These are phyloP conservation scores for Salvia hispanica DNA, from an alignment of 257 asterid genomes.

Conservation along the genomic window DNA sequence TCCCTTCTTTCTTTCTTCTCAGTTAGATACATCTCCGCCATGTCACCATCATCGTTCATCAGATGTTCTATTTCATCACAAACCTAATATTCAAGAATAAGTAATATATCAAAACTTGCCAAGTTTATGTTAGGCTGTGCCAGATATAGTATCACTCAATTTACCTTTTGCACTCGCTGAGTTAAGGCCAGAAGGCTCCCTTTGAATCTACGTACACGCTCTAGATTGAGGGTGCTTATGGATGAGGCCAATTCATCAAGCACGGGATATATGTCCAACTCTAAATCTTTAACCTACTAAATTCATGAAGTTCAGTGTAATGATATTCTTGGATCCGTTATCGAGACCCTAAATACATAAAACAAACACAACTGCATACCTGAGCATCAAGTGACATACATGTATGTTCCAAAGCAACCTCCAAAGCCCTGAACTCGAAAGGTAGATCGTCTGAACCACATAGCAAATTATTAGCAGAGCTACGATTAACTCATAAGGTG, in stretches of 20 bases:
- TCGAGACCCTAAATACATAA: not conserved
- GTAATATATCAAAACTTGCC: slow-evolving; percentile 15
- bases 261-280: slow-evolving; percentile 85
- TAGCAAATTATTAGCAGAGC: slow-evolving; percentile 32
- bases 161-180: slow-evolving; percentile 95
- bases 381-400: slow-evolving; percentile 92
- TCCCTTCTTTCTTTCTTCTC: slow-evolving; percentile 90
- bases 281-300: slow-evolving; percentile 85
- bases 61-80: slow-evolving; percentile 96
- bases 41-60: slow-evolving; percentile 98
- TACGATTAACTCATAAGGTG: not conserved
- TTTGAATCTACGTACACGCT: slow-evolving; percentile 95
- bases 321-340: not conserved
- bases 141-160: slow-evolving; percentile 1
- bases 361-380: slow-evolving; percentile 52
- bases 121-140: slow-evolving; percentile 20
- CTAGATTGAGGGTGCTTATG: slow-evolving; percentile 88
- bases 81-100: slow-evolving; percentile 53
- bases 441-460: slow-evolving; percentile 87
- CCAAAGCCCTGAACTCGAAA: slow-evolving; percentile 95
- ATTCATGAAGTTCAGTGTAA: slow-evolving; percentile 37
- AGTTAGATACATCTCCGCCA: slow-evolving; percentile 99
- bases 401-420: slow-evolving; percentile 91
- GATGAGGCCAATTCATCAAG: slow-evolving; percentile 90
- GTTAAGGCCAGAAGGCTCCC: slow-evolving; percentile 94